Evolutionary conservation across 225 moss, liverwort and hornwort species (phyloP).

Genomic region (Rhytidiadelphus loreus): DNA sequence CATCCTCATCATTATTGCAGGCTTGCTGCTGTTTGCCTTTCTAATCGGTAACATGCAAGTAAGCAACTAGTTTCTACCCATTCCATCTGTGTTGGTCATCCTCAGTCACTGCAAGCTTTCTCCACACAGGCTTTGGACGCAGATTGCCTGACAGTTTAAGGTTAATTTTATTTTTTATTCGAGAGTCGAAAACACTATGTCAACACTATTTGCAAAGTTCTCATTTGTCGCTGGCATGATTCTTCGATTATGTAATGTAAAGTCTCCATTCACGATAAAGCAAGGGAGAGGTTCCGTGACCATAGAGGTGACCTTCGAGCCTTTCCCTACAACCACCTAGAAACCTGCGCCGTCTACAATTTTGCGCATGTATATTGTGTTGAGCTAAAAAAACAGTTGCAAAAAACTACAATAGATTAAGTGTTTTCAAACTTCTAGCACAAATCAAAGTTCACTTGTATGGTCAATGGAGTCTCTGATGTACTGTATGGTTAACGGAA

Average conservation of each 20-base stretch:
- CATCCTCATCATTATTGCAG: slow-evolving; percentile 61
- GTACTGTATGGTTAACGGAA: not conserved
- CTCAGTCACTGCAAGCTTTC: not conserved
- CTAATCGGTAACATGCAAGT: slow-evolving; percentile 98
- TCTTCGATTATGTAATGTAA: not conserved
- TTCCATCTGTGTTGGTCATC: not conserved
- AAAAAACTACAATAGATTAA: not conserved
- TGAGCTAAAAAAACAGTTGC: not conserved
- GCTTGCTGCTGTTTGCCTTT: slow-evolving; percentile 79
- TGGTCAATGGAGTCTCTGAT: not conserved
- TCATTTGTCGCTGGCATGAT: not conserved
- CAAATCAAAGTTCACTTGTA: not conserved
- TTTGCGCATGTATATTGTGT: no score
- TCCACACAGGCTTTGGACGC: not conserved
- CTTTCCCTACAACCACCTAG: not conserved
- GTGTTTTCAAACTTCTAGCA: not conserved
- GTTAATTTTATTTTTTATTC: not conserved
- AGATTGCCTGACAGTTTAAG: not conserved
- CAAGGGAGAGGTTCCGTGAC: not conserved
- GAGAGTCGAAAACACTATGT: not conserved
- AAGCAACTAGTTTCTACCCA: not conserved
- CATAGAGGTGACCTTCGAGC: not conserved
- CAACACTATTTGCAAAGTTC: not conserved
- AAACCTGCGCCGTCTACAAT: not conserved
- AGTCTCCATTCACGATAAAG: not conserved